Base-by-base conservation (phyloP, 2,329 filamentous ascomycete species). In the Sporothrix dimorphospora region DNA sequence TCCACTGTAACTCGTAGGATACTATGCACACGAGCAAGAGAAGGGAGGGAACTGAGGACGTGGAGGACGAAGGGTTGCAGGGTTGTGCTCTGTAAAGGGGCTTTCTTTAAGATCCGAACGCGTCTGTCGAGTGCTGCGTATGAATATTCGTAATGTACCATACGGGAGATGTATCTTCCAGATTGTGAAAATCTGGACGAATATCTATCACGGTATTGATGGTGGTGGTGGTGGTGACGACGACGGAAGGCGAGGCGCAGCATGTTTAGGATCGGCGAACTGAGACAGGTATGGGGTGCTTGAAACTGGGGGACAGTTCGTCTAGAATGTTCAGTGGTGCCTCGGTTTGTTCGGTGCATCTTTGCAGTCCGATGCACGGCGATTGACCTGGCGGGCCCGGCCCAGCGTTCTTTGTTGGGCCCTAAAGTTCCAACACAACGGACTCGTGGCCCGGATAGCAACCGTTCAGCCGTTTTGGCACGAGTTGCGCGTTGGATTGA, bases 261-360 rank as follows among this genome's bases (percentile, higher is more conserved):
- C 76, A 75, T 55, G 72, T 75, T 75, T 76, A 79, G 78, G 81
- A 83, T 83, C 80, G 79, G 72, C 82, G 78, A 78, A 76, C 80
- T 83, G 81, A 83, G 79, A 83, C 82, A 80, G 74, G 75, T 76
- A 79, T 78, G 76, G 65, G 19, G 24, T 77, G 77, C 79, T 79
- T 82, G 81, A 83, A 82, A 84, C 81, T 75, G 76, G 51, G 27
- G 51, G 59, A 45, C 42, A 27, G 59, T 65, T 47, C 63, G 61
- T 40, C 61, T 9, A 67, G 16, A 57, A 53, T 11, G 65, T 49
- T 24, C 19, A 68, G n/a, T n/a, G n/a, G n/a, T n/a, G n/a, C n/a
- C n/a, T n/a, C n/a, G n/a, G n/a, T n/a, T n/a, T n/a, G n/a, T n/a
- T n/a, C n/a, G n/a, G n/a, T n/a, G n/a, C n/a, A n/a, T n/a, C n/a